Base-by-base conservation (phyloP, 352 stramenopile genomes). In the Phytophthora melonis region DNA sequence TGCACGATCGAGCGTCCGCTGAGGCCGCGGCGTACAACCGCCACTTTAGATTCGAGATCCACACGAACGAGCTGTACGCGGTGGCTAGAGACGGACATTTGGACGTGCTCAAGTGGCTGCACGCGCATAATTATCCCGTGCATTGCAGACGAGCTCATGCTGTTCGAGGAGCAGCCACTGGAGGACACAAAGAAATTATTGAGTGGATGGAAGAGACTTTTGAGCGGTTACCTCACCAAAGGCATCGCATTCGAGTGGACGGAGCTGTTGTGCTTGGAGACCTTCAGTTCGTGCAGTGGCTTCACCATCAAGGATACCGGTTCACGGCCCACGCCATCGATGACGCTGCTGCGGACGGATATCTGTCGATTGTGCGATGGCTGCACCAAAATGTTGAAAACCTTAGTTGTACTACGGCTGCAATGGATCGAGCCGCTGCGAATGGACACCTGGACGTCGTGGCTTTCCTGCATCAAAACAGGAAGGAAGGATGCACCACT, bases 401-500 rank as follows among this genome's bases (percentile, higher is more conserved):
- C 27, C 43, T 30, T 10, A 27, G 36, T 9, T 79, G 77, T 32
- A 80, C 77, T 16, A 27, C n/a, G 4, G 58, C 58, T 36, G 76
- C 73, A 1, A 80, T 83, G 75, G 75, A 86, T 70, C 63, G 63
- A 19, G 73, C 78, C 43, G 79, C 79, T 34, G 63, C 64, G 8
- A 77, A 77, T 53, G 65, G 65, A 10, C 68, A 78, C 13, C 21
- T 84, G 11, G 55, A 74, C 16, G 53, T 78, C 34, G 66, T 84
- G 4, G 34, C 32, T 39, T 87, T 78, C 34, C 62, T 87, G 27
- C 80, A 87, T 27, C 9, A 75, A 2, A 76, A 82, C 18, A 72
- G 77, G 14, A 79, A 75, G 10, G 79, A 86, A 70, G 74, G 74
- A 13, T 86, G 79, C 39, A 84, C 79, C 16, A 78, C 72, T 30